Evolutionary conservation across 139 green algal species (phyloP).

Genomic region (Chlorella sp.): DNA sequence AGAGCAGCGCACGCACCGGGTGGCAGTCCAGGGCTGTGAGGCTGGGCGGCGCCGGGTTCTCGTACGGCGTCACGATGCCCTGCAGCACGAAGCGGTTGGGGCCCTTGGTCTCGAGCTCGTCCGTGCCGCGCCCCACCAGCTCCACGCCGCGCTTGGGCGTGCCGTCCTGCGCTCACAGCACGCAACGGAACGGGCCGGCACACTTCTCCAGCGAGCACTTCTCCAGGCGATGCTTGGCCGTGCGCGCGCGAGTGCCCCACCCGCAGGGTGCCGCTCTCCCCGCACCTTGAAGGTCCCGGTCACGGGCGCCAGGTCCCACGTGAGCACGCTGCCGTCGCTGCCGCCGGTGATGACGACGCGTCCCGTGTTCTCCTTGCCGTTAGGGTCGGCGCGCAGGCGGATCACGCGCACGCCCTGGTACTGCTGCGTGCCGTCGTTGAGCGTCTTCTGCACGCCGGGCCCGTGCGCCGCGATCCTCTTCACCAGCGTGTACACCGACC

Average conservation of each 20-base stretch:
- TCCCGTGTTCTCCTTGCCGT: not conserved
- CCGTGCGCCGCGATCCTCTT: constrained; percentile 32
- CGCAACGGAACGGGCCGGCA: no score
- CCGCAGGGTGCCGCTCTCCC: no score
- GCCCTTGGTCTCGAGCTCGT: not conserved
- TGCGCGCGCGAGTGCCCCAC: no score
- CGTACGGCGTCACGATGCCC: not conserved
- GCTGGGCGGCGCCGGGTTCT: constrained; percentile 3
- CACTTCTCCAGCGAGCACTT: no score
- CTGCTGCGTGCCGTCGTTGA: constrained; percentile 45
- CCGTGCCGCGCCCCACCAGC: not conserved
- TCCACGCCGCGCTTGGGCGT: constrained; percentile 14
- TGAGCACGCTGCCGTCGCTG: constrained; percentile 28
- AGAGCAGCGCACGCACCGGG: constrained; percentile 4
- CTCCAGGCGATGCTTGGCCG: no score
- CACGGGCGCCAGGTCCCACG: constrained; percentile 16
- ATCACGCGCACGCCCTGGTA: constrained; percentile 25
- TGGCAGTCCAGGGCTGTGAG: constrained; percentile 33
- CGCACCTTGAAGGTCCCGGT: constrained; percentile 12
- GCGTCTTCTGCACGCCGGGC: constrained; percentile 7
- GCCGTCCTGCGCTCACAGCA: constrained; percentile 15
- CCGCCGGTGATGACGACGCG: constrained; percentile 19
- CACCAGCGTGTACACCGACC: constrained; percentile 34
- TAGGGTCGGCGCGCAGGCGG: constrained; percentile 7
- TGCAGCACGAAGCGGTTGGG: constrained; percentile 10